Percentiles rank a stretch among this genome's conserved stretches.
Conservation (phyloP, 176 grass and related monocot genomes). For the Hordeum marinum region DNA sequence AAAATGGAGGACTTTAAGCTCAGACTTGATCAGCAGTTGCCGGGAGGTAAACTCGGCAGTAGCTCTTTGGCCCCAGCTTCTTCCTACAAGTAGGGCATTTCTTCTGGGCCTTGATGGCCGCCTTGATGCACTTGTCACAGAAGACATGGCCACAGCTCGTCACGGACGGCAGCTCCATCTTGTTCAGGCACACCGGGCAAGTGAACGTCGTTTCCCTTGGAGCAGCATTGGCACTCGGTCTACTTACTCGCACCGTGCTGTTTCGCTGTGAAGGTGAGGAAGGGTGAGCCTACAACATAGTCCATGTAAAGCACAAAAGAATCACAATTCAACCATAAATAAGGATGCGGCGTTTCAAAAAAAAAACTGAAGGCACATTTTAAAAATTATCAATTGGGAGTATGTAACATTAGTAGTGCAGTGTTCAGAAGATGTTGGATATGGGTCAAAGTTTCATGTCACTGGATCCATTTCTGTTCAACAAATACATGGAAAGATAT, state of each 20-base stretch:
- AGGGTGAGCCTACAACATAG: neutral
- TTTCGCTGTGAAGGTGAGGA: neutral
- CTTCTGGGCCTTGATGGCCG: constrained; percentile 46
- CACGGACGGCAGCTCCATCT: constrained; percentile 37
- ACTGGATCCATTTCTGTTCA: neutral
- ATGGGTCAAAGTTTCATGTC: neutral
- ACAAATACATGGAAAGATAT: neutral
- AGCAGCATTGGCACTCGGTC: neutral
- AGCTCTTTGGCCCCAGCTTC: constrained; percentile 39
- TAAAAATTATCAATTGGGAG: neutral
- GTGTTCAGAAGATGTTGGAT: neutral
- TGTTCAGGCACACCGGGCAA: constrained; percentile 58
- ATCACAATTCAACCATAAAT: neutral
- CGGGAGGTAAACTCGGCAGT: constrained; percentile 59
- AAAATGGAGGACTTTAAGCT: neutral
- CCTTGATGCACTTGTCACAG: constrained; percentile 52
- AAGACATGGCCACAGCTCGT: constrained; percentile 69
- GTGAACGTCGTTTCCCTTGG: constrained; percentile 43
- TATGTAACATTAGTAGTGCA: neutral
- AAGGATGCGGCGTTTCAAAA: neutral
- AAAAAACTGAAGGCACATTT: neutral
- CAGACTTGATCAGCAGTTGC: neutral
- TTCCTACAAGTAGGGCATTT: constrained; percentile 66
- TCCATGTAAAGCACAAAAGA: neutral
- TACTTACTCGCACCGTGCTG: neutral